These are phyloP conservation scores for Tolypocladium cylindrosporum DNA, from an alignment of 2,329 filamentous ascomycete genomes.

Conservation along the genomic window DNA sequence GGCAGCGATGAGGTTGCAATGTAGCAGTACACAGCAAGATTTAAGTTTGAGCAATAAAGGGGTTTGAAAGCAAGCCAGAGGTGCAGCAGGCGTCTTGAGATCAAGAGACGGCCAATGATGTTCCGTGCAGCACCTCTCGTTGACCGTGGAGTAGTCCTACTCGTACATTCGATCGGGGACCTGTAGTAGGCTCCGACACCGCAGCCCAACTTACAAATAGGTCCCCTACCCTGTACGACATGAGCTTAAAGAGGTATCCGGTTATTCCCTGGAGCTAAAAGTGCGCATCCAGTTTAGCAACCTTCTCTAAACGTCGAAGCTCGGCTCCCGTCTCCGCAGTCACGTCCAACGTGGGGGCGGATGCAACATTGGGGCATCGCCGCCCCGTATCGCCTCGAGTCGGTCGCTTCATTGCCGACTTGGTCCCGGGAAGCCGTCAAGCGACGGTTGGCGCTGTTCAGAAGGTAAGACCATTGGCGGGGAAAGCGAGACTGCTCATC, in stretches of 20 bases:
- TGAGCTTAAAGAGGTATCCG: too few species aligned
- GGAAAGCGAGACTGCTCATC: not conserved
- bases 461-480: not conserved
- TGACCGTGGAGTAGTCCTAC: too few species aligned
- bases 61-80: not conserved
- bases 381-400: not conserved
- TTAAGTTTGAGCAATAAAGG: not conserved
- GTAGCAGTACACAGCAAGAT: not conserved
- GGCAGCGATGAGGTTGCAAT: not conserved
- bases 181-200: not conserved
- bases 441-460: not conserved
- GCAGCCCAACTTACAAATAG: too few species aligned
- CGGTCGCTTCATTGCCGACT: too few species aligned
- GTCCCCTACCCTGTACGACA: too few species aligned
- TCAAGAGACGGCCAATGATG: too few species aligned
- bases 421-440: too few species aligned
- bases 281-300: not conserved
- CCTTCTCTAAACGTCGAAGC: not conserved
- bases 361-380: not conserved
- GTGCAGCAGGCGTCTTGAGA: not conserved
- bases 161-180: too few species aligned
- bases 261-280: not conserved
- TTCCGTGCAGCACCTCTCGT: too few species aligned
- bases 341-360: conserved; percentile 1
- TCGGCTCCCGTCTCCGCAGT: not conserved